Base-by-base conservation (phyloP, 345 rosid genomes). In the Leavenworthia alabamica region DNA sequence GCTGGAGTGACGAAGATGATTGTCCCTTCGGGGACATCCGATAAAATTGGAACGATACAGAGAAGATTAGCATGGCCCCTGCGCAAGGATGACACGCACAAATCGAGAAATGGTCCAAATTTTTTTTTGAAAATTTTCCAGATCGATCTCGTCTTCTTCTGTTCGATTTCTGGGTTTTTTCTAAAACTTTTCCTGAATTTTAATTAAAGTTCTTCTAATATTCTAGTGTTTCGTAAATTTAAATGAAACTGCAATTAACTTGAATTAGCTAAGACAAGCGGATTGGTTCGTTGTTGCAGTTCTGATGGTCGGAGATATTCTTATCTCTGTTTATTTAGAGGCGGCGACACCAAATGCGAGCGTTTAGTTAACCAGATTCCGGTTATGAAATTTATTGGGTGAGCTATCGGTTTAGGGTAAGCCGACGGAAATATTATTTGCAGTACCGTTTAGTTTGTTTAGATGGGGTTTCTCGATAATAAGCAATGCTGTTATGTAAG, bases 241-340 rank as follows among this genome's bases (percentile, higher is more conserved):
- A n/a, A 13, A 3, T 17, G 19, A 35, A 48, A 7, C 7, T 8
- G 54, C 39, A 29, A 33, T 57, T 26, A 16, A 27, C 4, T 13
- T 53, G 16, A 41, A 12, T 3, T 3, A 8, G 47, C 10, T 14
- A 9, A 9, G 15, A 13, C 8, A 56, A 23, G 14, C 23, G 39
- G 60, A 37, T 22, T 35, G 17, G 11, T 22, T 19, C 40, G 53
- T 60, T 32, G 14, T 20, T 44, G 20, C 22, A n/a, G 22, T 22
- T 60, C 31, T 5, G 54, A 32, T 60, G 53, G 54, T 45, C 31
- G 43, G 53, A 33, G 28, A 19, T 3, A 23, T 46, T 20, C 51
- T 44, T 26, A 7, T 16, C 27, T 32, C 27, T 32, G 26, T 15
- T 41, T 26, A 35, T 23, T 60, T 35, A 13, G 12, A 46, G 64